Percentiles rank a stretch among this genome's conserved stretches.
phyloP scores from a whole-genome alignment of 2,329 filamentous ascomycete species.

The Juglanconis juglandina region DNA sequence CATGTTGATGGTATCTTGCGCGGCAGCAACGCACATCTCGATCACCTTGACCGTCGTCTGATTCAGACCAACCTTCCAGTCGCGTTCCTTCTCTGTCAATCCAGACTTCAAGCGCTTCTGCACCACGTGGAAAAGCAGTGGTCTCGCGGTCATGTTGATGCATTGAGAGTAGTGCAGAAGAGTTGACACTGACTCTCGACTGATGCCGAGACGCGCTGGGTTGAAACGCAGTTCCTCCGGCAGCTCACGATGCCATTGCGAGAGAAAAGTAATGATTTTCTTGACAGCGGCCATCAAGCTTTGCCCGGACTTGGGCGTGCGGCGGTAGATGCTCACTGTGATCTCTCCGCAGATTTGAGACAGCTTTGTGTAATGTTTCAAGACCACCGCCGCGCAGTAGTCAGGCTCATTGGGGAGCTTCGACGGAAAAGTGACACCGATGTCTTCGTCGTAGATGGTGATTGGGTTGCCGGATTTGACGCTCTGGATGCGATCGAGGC shows the following conservation, averaged over 20 bases:
- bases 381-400: slow-evolving; percentile 43
- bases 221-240: slow-evolving; percentile 47
- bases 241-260: slow-evolving; percentile 46
- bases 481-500: slow-evolving; percentile 49
- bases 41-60: slow-evolving; percentile 48
- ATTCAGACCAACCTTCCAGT: slow-evolving; percentile 46
- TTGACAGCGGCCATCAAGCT: slow-evolving; percentile 48
- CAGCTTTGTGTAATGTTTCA: slow-evolving; percentile 50
- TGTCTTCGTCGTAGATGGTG: slow-evolving; percentile 53
- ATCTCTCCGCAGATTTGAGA: slow-evolving; percentile 51
- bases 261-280: slow-evolving; percentile 46
- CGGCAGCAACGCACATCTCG: slow-evolving; percentile 49
- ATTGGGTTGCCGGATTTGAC: slow-evolving; percentile 54
- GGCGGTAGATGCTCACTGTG: slow-evolving; percentile 43
- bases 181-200: slow-evolving; percentile 48
- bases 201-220: slow-evolving; percentile 41
- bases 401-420: slow-evolving; percentile 34
- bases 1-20: slow-evolving; percentile 45
- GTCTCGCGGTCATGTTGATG: slow-evolving; percentile 54
- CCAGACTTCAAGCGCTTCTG: slow-evolving; percentile 41
- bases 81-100: slow-evolving; percentile 30
- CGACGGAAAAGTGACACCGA: slow-evolving; percentile 39
- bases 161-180: slow-evolving; percentile 56
- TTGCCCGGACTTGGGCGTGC: slow-evolving; percentile 39
- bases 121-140: slow-evolving; percentile 51